Base-by-base conservation (phyloP, 345 rosid species). In the Lepidium sativum region DNA sequence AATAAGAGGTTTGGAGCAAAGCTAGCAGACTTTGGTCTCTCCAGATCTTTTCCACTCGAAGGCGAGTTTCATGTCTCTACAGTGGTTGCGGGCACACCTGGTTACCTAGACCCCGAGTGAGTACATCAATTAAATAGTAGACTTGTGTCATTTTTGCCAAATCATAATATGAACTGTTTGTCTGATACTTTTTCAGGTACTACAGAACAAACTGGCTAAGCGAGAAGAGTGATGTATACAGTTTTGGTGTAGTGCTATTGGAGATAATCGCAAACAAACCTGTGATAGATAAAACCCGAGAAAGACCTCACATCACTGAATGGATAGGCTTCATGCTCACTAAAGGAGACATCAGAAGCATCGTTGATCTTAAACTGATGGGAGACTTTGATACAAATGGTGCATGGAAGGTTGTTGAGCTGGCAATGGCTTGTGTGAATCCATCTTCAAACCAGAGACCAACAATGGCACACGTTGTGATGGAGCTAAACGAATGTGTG, bases 41-140 rank as follows among this genome's bases (percentile, higher is more conserved):
- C 92, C 3, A 80, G 75, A 63, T 62, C 76, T 64, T 74, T 79
- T 38, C 75, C 80, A 17, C 13, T 70, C 1, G 85, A 79, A 15
- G 78, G 73, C 0, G 75, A 67, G 2, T 47, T 27, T 3, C 74
- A 29, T 55, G 73, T 76, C 38, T n/a, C 72, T 0, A 74, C 86
- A 25, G 41, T 39, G 0, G 79, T 81, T 33, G 70, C 73, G 0
- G 89, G 92, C 27, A 86, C 92, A 4, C 67, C 76, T 18, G 88
- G 86, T 13, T 80, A 86, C 57, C 59, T 80, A 11, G 86, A 81
- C 69, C 88, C 88, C 1, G 85, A 83, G 92, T 86, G 70, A 80
- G 85, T 78, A 8, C 0, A 32, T 43, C 21, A 20, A 2, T 20
- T 20, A 20, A 1, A 20, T 20, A 20, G 1, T 20, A 20, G 2